Evolutionary conservation across 2,329 filamentous ascomycete species (phyloP), one percentile per base, ranked within the genome.

Genomic region (Pseudogymnoascus sp.): DNA sequence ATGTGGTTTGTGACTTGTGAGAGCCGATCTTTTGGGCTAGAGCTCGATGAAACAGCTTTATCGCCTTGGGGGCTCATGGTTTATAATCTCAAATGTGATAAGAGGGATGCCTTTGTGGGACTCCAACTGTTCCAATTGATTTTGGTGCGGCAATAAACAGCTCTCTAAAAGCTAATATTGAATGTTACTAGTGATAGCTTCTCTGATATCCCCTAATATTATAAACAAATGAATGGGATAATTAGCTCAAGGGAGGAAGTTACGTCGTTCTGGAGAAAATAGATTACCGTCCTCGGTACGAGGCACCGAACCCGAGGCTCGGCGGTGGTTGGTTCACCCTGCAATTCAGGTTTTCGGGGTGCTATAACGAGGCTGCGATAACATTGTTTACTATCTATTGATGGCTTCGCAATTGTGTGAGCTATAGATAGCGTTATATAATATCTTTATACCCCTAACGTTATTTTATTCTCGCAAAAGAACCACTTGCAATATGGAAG

Each of bases 1-100:
- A 70, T 68, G 69, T 64, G 72, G 45, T 63, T 69, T 63, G 67
- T 65, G 8, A 68, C 69, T 71, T 74, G 71, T 10, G 68, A 69
- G 29, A 70, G 59, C 52, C 71, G 37, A 33, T 73, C 75, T 23
- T 72, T 69, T 12, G 72, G 41, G 12, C 41, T 45, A 23, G 41
- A 45, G 41, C 41, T 26, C 12, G 41, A 45, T 3, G 41, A 45
- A 45, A 19, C 41, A 45, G 11, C 5, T 45, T 45, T 45, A 45
- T 26, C 11, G 11, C 41, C 21, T 45, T 14, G 41, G 21, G 11
- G 4, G 21, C 4, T 23, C 41, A 45, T 45, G 41, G 21, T 26
- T 23, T 26, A 23, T 26, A 23, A 14, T 45, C 41, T 45, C 11
- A 23, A 23, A 45, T 45, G 41, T 45, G 12, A 45, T 45, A 14